Evolutionary conservation across 768 basidiomycete genomes (phyloP), one percentile per base, ranked within the genome.

Genomic region (Pulveroboletus sp.): DNA sequence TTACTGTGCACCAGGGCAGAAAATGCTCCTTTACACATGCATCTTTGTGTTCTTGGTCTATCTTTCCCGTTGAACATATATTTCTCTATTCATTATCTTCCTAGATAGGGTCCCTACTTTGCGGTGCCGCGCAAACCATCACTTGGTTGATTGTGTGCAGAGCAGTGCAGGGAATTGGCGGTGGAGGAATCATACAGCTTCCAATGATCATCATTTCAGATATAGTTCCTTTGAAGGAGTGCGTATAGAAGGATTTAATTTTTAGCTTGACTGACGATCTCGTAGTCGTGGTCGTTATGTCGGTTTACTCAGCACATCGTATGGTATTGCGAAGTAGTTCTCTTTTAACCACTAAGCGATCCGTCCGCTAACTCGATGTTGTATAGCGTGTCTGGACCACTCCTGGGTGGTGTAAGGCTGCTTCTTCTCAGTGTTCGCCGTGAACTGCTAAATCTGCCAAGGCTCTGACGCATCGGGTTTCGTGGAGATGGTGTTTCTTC

Each of bases 401-500:
- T 96, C 12, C 67, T 93, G 13, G 91, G 91, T 49, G 91, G 90
- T 50, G 86, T 86, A 64, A 71, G 84, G 65, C 14, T 26, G 11
- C 24, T 22, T 24, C 1, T 29, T 38, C 3, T 12, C n/a, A 40
- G 23, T 1, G 1, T 26, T 14, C 0, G 1, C 12, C 1, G 6
- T 22, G n/a, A 5, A 22, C 8, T 11, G 6, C 24, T 47, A 14
- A 54, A 26, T 50, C 8, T 9, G 13, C 24, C 39, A 49, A 85
- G 84, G 80, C 72, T 12, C 77, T 91, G 48, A 78, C 86, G 0
- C 82, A 89, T 60, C 82, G 85, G 58, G 83, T 79, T 16, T 74
- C 81, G 0, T 92, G 89, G 89, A 68, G 89, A 71, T 91, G 89
- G 88, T 86, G 84, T 59, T 88, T 87, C 65, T n/a, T n/a, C n/a